Evolutionary conservation across 345 rosid species (phyloP), one percentile per base, ranked within the genome.

Genomic region (Murraya koenigii): DNA sequence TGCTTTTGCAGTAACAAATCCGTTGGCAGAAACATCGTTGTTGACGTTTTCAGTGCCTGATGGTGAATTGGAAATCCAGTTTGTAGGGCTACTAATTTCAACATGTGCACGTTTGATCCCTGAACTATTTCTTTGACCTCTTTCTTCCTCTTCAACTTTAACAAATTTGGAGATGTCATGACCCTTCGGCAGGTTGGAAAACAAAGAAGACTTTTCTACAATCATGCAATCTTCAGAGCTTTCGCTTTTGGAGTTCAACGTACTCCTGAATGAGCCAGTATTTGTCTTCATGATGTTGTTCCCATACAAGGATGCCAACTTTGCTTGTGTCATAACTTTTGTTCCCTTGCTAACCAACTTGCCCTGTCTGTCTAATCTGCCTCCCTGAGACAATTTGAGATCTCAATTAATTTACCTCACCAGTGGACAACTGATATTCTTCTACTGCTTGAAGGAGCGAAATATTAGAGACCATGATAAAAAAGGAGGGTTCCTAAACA

Each of bases 1-100:
- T 70, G 87, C 85, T 89, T 88, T 87, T 74, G 99, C 99, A 26
- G 97, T 88, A 30, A 96, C 96, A 84, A 96, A 96, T 65, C 91
- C 95, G 77, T 82, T 87, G 76, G 86, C 86, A 66, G 90, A 83
- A 79, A 74, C 89, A 63, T 90, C 86, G 22, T 79, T 52, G 54
- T 85, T 80, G 64, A 78, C 67, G 61, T 88, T 91, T 81, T 85
- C 97, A 54, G 72, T 58, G 66, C 60, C 82, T 35, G 87, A 75
- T 58, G 88, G 84, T 65, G 83, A 80, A 71, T 75, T 84, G 62
- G 75, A 77, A 78, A 7, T 55, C 63, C 82, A 86, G 52, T 78
- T 81, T 75, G 80, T 66, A n/a, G 83, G 88, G 84, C 87, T 86
- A 72, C 77, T 84, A 56, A 79, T 89, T 82, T 92, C 90, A 72